Base-by-base conservation (phyloP, 192 early-diverging fungal genomes). In the Kickxella alabastrina region DNA sequence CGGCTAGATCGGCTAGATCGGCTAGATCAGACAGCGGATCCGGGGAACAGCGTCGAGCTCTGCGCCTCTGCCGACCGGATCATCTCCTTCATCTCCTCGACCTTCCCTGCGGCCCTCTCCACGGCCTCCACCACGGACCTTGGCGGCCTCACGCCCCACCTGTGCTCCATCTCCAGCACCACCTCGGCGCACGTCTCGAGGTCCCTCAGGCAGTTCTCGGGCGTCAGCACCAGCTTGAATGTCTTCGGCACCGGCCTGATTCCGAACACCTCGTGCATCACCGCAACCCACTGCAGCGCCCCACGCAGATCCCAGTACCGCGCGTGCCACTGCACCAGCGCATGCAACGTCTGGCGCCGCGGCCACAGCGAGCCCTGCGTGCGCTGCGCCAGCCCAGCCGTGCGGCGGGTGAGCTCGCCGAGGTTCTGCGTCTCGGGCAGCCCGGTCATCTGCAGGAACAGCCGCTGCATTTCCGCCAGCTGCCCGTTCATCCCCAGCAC, bases 401-500 rank as follows among this genome's bases (percentile, higher is more conserved):
- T 15, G 3, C 7, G 12, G 9, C 0, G 26, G 14, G 21, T 36
- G 21, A 49, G 14, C 32, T 49, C 23, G 15, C 38, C 22, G 4
- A 50, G 19, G 9, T 26, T 10, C 4, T 3, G 2, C 6, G 26
- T 14, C n/a, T 9, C 3, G n/a, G 45, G 45, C 6, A 31, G 45
- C 2, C 45, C 45, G 2, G 28, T 2, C 10, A 47, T 26, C 10
- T 47, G n/a, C 13, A 40, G 4, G 15, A 67, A 50, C 47, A 75
- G 32, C 18, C 13, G 17, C 4, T 43, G 50, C 71, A 75, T 67
- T 36, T 75, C 64, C 23, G 62, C 56, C 18, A 75, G 49, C 31
- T 67, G 28, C n/a, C 71, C 71, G 39, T 75, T 75, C 31, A 57
- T 52, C 10, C 71, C 71, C 4, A 63, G 34, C 19, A 75, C 64